Conservation (phyloP, 139 green algal genomes). For the Chloropicon primus region DNA sequence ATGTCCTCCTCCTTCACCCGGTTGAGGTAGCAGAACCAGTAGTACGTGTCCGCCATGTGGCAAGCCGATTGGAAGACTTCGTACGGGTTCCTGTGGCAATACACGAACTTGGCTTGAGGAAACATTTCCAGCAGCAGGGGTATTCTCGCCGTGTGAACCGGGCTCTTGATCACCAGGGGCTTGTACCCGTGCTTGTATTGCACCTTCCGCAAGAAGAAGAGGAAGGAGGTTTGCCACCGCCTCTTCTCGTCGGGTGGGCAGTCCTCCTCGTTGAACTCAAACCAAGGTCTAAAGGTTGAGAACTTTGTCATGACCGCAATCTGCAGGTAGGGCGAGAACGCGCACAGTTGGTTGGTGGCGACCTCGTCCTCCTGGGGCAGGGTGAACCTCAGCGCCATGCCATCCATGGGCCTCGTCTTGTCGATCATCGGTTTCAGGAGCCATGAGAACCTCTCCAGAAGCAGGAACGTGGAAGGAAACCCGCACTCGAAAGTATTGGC, state of each 20-base stretch:
- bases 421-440: slow-evolving; percentile 28
- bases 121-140: slow-evolving; percentile 32
- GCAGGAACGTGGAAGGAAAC: slow-evolving; percentile 45
- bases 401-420: slow-evolving; percentile 51
- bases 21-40: slow-evolving; percentile 38
- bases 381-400: slow-evolving; percentile 32
- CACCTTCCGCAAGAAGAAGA: slow-evolving; percentile 39
- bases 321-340: slow-evolving; percentile 31
- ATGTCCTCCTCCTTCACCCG: slow-evolving; percentile 11
- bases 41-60: slow-evolving; percentile 44
- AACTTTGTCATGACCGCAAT: slow-evolving; percentile 28
- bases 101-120: slow-evolving; percentile 41
- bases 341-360: slow-evolving; percentile 30
- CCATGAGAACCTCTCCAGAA: slow-evolving; percentile 16
- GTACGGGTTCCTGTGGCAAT: slow-evolving; percentile 43
- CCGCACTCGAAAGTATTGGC: slow-evolving; percentile 37
- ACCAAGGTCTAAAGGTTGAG: neutral
- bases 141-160: slow-evolving; percentile 44
- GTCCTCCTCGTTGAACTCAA: slow-evolving; percentile 1
- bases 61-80: slow-evolving; percentile 22
- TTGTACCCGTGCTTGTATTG: slow-evolving; percentile 7
- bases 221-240: slow-evolving; percentile 26
- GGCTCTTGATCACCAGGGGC: slow-evolving; percentile 48
- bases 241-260: neutral
- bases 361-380: slow-evolving; percentile 55